Evolutionary conservation across 2,329 filamentous ascomycete species (phyloP), one percentile per base, ranked within the genome.

Genomic region (Colletotrichum ledebouriae): DNA sequence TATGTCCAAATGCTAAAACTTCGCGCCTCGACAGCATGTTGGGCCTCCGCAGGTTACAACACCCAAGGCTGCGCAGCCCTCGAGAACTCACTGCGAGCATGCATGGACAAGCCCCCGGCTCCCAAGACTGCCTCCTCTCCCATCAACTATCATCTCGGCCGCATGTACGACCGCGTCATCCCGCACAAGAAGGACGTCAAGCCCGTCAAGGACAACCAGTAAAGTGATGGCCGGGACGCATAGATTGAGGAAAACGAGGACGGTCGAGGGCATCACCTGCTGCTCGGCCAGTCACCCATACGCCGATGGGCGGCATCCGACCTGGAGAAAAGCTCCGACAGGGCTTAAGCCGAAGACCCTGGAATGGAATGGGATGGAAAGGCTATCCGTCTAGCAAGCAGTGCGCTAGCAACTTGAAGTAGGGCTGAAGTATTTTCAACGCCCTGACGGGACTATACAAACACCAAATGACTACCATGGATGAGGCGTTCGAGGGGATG

Each of bases 81-180:
- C 72, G 89, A 91, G 79, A 83, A 84, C 63, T 83, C 88, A 60
- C 82, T 92, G 68, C 86, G 90, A 33, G 79, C 80, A 37, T 92
- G 89, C 81, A 97, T 98, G 94, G 95, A 98, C 83, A 87, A 87
- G 63, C 90, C 91, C 71, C 89, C 76, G 84, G 84, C 78, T 67
- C 74, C 80, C 49, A 74, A 80, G 12, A 76, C 79, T 59, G 75
- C 78, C 37, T 87, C 88, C 77, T 93, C 90, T 83, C 95, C 90
- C 79, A 94, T 98, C 87, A 98, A 98, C 82, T 94, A 94, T 85
- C 94, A 98, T 78, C 84, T 98, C 49, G 87, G 88, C 72, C 89
- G 96, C 84, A 97, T 84, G 87, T 90, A 82, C 86, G 91, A 69
- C 53, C 63, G 55, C 41, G 47, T 68, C 37, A 46, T 69, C 10